Evolutionary conservation across 495 filamentous ascomycete species (phyloP).

Genomic region (Tuber borchii): DNA sequence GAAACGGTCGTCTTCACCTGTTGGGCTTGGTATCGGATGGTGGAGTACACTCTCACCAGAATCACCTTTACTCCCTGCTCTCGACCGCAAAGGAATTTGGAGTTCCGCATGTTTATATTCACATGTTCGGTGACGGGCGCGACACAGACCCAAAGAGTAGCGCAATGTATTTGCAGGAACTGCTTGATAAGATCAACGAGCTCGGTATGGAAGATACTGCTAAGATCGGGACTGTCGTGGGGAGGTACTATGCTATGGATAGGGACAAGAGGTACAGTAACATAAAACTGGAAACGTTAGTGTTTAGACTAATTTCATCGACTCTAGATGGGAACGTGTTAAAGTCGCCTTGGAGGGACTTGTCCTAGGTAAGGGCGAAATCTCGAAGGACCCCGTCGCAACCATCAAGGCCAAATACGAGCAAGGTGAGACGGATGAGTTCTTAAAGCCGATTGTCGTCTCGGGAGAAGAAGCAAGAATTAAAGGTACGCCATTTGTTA

Average conservation of each 20-base stretch:
- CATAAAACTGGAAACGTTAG: not conserved
- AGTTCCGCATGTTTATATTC: constrained; percentile 87
- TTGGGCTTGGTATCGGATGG: constrained; percentile 87
- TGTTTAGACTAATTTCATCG: not conserved
- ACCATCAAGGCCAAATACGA: constrained; percentile 82
- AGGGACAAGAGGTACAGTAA: constrained; percentile 65
- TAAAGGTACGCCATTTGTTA: constrained; percentile 54
- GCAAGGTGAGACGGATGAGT: constrained; percentile 87
- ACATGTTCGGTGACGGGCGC: constrained; percentile 97
- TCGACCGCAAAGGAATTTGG: constrained; percentile 79
- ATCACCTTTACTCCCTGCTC: constrained; percentile 79
- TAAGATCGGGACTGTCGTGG: constrained; percentile 79
- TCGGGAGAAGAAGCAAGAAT: constrained; percentile 76
- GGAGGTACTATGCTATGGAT: constrained; percentile 98
- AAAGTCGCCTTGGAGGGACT: constrained; percentile 84
- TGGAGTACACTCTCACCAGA: constrained; percentile 93
- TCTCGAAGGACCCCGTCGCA: constrained; percentile 72
- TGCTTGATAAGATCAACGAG: constrained; percentile 70
- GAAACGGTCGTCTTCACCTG: constrained; percentile 86
- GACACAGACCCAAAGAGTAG: constrained; percentile 95
- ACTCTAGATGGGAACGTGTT: constrained; percentile 76
- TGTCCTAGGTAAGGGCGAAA: constrained; percentile 76
- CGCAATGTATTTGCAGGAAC: constrained; percentile 74
- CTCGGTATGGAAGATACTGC: constrained; percentile 64
- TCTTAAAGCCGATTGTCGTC: constrained; percentile 95